A percentile compares a stretch with the other conserved stretches of the same genome.
phyloP scores from a whole-genome alignment of 257 asterid genomes.

The Leonotis leonurus region DNA sequence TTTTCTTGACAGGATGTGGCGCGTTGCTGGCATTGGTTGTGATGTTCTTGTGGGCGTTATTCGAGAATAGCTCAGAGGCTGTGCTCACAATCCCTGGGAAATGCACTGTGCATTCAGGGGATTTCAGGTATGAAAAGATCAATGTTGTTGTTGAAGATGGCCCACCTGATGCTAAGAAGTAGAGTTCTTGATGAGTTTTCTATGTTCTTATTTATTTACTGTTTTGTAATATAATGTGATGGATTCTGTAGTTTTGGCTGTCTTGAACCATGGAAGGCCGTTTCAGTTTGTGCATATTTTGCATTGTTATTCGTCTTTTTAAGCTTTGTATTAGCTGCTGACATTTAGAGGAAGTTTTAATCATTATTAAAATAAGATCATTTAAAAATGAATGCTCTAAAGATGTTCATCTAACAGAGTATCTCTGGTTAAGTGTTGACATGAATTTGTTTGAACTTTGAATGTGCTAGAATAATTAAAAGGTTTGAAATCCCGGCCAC shows the following conservation, averaged over 20 bases:
- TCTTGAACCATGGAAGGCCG: slow-evolving; percentile 12
- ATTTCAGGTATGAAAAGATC: slow-evolving; percentile 68
- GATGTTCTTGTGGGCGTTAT: slow-evolving; percentile 43
- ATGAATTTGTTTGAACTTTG: neutral
- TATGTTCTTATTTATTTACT: slow-evolving; percentile 19
- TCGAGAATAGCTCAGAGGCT: slow-evolving; percentile 37
- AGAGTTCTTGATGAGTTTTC: slow-evolving; percentile 18
- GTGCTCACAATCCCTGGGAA: slow-evolving; percentile 39
- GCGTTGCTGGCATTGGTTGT: slow-evolving; percentile 42
- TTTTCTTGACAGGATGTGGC: slow-evolving; percentile 55
- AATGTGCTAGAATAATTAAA: too few relatives aligned
- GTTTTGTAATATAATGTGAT: slow-evolving; percentile 27
- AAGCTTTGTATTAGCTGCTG: slow-evolving; percentile 1
- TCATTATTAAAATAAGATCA: slow-evolving; percentile 1
- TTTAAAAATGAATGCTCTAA: neutral
- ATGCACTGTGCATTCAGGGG: slow-evolving; percentile 36
- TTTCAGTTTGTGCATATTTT: slow-evolving; percentile 15
- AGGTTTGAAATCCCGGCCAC: too few relatives aligned
- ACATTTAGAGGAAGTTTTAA: neutral
- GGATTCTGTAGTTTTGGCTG: slow-evolving; percentile 18
- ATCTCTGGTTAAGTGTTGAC: neutral
- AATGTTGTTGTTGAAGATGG: slow-evolving; percentile 41
- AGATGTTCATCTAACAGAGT: neutral
- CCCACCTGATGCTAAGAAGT: slow-evolving; percentile 35
- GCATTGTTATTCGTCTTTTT: neutral